These are phyloP conservation scores for Neurospora sp. DNA, from an alignment of 495 filamentous ascomycete genomes.

Conservation along the genomic window DNA sequence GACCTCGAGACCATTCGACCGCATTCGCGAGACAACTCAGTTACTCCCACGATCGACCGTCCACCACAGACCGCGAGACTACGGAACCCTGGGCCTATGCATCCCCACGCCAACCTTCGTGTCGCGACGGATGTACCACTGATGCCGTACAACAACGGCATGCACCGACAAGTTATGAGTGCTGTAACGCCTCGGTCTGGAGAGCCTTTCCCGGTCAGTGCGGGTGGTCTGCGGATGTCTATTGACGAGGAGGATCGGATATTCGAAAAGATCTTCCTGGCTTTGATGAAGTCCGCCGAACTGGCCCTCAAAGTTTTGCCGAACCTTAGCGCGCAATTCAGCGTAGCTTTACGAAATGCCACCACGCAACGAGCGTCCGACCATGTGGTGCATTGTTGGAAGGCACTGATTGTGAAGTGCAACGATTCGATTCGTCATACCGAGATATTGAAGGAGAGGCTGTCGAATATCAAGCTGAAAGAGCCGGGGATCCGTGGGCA, in stretches of 20 bases:
- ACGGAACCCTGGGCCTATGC: constrained; percentile 31
- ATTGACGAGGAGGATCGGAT: constrained; percentile 60
- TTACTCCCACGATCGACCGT: constrained; percentile 52
- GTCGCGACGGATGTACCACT: constrained; percentile 39
- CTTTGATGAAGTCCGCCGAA: constrained; percentile 56
- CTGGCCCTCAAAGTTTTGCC: constrained; percentile 57
- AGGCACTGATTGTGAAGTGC: constrained; percentile 55
- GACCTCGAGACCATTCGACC: constrained; percentile 32
- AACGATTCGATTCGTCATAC: constrained; percentile 53
- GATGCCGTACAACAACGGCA: constrained; percentile 30
- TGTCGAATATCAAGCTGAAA: constrained; percentile 74
- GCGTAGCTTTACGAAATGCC: constrained; percentile 33
- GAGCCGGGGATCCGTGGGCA: constrained; percentile 70
- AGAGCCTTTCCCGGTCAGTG: constrained; percentile 60
- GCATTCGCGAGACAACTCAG: constrained; percentile 40
- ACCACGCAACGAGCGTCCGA: constrained; percentile 31
- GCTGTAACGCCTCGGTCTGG: constrained; percentile 65
- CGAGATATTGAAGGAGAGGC: constrained; percentile 53
- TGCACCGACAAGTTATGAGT: constrained; percentile 36
- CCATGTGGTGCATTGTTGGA: constrained; percentile 56
- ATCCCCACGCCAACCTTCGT: constrained; percentile 43
- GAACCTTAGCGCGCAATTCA: constrained; percentile 51
- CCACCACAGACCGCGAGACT: constrained; percentile 37
- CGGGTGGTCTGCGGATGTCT: constrained; percentile 27
- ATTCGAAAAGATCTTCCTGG: constrained; percentile 72